Percentiles rank a stretch among this genome's conserved stretches.
Conservation (phyloP, 352 stramenopile genomes). For the Pythium rishiriense region DNA sequence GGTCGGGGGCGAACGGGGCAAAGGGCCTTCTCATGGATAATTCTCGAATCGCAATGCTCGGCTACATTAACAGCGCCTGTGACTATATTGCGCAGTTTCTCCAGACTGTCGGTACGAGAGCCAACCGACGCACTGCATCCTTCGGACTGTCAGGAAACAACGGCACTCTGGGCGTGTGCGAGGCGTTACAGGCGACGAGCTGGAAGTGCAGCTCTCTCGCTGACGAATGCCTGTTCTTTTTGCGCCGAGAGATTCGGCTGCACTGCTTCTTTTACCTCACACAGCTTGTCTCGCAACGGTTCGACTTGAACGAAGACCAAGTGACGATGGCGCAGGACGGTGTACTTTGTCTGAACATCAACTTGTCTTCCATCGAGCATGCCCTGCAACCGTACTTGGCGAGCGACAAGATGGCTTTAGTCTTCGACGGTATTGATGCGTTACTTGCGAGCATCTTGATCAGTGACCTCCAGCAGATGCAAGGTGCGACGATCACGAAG, state of each 20-base stretch:
- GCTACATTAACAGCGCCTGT: slow-evolving; percentile 75
- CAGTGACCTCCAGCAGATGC: slow-evolving; percentile 63
- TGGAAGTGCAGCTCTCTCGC: slow-evolving; percentile 72
- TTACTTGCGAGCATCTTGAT: slow-evolving; percentile 68
- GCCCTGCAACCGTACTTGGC: slow-evolving; percentile 69
- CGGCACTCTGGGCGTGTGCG: slow-evolving; percentile 6
- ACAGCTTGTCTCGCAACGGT: slow-evolving; percentile 67
- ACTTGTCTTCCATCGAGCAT: slow-evolving; percentile 73
- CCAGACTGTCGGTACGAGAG: slow-evolving; percentile 22
- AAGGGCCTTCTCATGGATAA: slow-evolving; percentile 73
- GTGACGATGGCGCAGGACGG: slow-evolving; percentile 70
- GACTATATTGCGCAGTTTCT: slow-evolving; percentile 70
- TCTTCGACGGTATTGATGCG: slow-evolving; percentile 72
- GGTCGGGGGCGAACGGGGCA: slow-evolving; percentile 34
- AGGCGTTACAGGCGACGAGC: slow-evolving; percentile 54
- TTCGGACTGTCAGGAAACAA: slow-evolving; percentile 11
- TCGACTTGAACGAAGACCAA: slow-evolving; percentile 54
- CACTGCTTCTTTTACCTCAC: slow-evolving; percentile 81
- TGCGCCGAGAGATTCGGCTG: slow-evolving; percentile 72
- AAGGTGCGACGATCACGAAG: slow-evolving; percentile 57
- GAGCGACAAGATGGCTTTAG: slow-evolving; percentile 72
- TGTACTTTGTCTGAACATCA: slow-evolving; percentile 75
- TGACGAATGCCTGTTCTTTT: slow-evolving; percentile 76
- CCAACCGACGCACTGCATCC: slow-evolving; percentile 15
- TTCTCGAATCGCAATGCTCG: slow-evolving; percentile 72